Evolutionary conservation across 208 protist species (phyloP).

Genomic region (Balamuthia mandrillaris): DNA sequence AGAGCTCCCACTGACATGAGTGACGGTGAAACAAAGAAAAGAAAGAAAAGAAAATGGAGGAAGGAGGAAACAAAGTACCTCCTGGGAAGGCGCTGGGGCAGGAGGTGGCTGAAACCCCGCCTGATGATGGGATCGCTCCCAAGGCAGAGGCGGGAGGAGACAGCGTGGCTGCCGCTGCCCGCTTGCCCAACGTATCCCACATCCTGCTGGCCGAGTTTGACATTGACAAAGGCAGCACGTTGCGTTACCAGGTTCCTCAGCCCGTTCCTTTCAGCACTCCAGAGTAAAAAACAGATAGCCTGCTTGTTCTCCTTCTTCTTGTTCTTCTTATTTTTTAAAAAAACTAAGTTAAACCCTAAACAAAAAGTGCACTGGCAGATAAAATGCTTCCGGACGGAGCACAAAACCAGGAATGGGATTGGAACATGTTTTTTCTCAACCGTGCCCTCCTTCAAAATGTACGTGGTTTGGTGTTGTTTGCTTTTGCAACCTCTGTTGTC

Average conservation of each 20-base stretch:
- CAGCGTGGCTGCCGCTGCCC: not conserved
- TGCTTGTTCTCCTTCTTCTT: not conserved
- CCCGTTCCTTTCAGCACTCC: not conserved
- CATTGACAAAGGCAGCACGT: constrained; percentile 59
- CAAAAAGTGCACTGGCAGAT: constrained; percentile 41
- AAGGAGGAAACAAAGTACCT: too few species aligned
- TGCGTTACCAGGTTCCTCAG: constrained; percentile 45
- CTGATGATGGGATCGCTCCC: too few species aligned
- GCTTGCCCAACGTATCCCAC: constrained; percentile 1
- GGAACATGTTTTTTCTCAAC: constrained; percentile 59
- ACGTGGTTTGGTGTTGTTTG: too few species aligned
- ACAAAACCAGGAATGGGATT: constrained; percentile 63
- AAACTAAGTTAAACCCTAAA: not conserved
- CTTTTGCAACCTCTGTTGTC: too few species aligned
- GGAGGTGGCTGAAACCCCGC: too few species aligned
- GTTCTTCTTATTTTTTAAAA: not conserved
- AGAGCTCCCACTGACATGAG: too few species aligned
- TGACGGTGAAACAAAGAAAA: too few species aligned
- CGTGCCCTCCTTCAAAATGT: too few species aligned
- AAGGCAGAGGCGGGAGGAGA: not conserved
- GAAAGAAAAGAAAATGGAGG: too few species aligned
- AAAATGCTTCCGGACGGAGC: constrained; percentile 66
- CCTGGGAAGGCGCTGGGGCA: too few species aligned
- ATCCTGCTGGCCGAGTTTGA: constrained; percentile 65
- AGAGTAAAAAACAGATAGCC: not conserved